Evolutionary conservation across 176 grass and related monocot species (phyloP).

Genomic region (Cenchrus fungigraminus): DNA sequence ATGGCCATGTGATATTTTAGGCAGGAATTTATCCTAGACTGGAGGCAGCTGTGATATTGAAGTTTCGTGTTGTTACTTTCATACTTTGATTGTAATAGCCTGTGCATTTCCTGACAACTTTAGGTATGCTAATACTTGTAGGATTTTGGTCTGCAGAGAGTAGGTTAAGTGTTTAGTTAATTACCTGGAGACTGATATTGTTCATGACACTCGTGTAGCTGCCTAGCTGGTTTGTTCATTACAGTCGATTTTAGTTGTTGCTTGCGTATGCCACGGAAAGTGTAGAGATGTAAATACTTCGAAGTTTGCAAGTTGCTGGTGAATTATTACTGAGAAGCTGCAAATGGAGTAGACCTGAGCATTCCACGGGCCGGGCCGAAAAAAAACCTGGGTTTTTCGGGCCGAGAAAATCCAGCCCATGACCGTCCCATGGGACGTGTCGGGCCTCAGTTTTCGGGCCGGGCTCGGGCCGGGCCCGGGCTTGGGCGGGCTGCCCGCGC

Average conservation of each 20-base stretch:
- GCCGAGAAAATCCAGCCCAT: too few species aligned
- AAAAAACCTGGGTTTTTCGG: too few species aligned
- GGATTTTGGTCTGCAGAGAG: not conserved
- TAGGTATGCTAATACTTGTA: conserved; percentile 9
- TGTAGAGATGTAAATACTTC: not conserved
- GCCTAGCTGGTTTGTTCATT: not conserved
- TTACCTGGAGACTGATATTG: not conserved
- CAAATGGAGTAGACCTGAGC: not conserved
- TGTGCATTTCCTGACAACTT: conserved; percentile 14
- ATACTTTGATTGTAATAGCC: conserved; percentile 9
- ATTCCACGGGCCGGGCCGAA: too few species aligned
- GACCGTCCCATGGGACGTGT: too few species aligned
- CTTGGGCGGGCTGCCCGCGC: too few species aligned
- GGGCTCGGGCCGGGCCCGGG: too few species aligned
- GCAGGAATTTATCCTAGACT: conserved; percentile 4
- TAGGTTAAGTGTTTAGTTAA: not conserved
- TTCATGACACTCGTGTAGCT: not conserved
- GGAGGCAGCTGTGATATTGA: not conserved
- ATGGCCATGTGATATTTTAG: not conserved
- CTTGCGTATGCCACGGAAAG: not conserved
- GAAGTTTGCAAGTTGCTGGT: not conserved
- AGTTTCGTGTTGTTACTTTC: conserved; percentile 14
- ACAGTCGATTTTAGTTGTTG: not conserved
- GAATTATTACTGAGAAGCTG: not conserved
- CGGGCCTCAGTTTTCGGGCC: too few species aligned